Evolutionary conservation across 208 protist genomes (phyloP), one percentile per base, ranked within the genome.

Genomic region (Crithidia acanthocephali): DNA sequence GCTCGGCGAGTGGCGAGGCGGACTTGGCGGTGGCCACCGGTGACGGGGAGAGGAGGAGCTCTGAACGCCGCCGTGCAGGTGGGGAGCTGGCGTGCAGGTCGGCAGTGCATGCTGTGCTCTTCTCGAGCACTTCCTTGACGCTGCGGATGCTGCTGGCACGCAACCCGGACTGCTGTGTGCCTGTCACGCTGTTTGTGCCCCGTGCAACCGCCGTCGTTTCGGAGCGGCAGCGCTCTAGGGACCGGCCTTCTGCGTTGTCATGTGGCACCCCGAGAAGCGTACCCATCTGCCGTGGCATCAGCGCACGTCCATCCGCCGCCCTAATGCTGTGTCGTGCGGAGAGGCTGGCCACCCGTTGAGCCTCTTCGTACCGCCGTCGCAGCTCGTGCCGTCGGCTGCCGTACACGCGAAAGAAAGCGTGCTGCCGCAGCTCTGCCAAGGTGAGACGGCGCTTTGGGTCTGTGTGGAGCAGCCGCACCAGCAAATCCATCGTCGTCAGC

Each of bases 381-480:
- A 72, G 58, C 20, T 72, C 58, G 25, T 68, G 57, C 2, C 72
- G 74, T 0, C 48, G 75, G 27, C 68, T 66, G 9, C 71, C 70
- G 68, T 68, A 60, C 5, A 33, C 51, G 45, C 58, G 67, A 20
- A 76, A 78, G 60, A 79, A 73, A 48, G 72, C 44, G 7, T 74
- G 64, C 25, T 71, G 55, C 5, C 65, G 53, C 7, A 91, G 59
- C 50, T 83, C 71, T 8, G 30, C 56, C 8, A 86, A 30, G 30
- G 57, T 80, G 51, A 81, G 77, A 2, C 83, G 79, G 22, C 72
- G 53, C 23, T 30, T n/a, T 1, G 80, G 74, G 32, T 79, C 27
- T 22, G 63, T 65, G 50, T 88, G 74, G 4, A 87, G 73, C 58
- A 88, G 35, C 8, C 65, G 58, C 1, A 76, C 37, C 8, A 85